These are phyloP conservation scores for Trypanosoma boissoni DNA, from an alignment of 208 protist genomes.

Conservation along the genomic window DNA sequence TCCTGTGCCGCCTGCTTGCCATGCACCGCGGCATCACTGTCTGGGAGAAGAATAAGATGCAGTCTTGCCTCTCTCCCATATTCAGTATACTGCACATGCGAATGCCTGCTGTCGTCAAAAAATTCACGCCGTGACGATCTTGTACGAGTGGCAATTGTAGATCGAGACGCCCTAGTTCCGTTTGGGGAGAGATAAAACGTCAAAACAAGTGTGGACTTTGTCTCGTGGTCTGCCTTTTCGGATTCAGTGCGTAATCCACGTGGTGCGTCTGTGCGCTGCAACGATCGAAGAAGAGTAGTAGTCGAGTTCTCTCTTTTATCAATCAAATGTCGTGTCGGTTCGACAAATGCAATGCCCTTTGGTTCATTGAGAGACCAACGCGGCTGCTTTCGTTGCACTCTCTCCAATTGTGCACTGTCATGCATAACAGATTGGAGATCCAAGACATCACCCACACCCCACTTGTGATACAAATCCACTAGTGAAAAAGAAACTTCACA, in stretches of 20 bases:
- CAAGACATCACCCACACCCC: constrained; percentile 41
- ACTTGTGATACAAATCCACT: constrained; percentile 40
- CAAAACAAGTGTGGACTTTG: constrained; percentile 21
- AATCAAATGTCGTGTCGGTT: constrained; percentile 7
- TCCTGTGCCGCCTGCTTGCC: constrained; percentile 17
- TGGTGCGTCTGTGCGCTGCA: constrained; percentile 19
- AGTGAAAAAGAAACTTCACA: constrained; percentile 32
- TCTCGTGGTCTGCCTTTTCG: constrained; percentile 24
- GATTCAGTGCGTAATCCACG: constrained; percentile 10
- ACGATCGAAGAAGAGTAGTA: constrained; percentile 4
- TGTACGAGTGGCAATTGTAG: not conserved
- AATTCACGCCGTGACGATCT: not conserved
- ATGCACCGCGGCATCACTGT: constrained; percentile 19
- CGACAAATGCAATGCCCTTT: constrained; percentile 17
- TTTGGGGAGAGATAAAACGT: constrained; percentile 17
- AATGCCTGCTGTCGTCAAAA: not conserved
- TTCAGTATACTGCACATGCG: not conserved
- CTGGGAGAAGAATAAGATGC: constrained; percentile 24
- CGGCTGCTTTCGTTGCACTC: constrained; percentile 2
- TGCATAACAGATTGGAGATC: constrained; percentile 25
- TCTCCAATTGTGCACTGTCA: constrained; percentile 1
- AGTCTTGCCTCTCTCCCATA: constrained; percentile 5
- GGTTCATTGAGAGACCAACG: constrained; percentile 16
- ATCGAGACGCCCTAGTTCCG: not conserved
- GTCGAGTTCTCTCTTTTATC: not conserved